A percentile compares a stretch with the other conserved stretches of the same genome.
Evolutionary conservation across 2,329 filamentous ascomycete genomes (phyloP).

Genomic region (Cucurbitaria berberidis): DNA sequence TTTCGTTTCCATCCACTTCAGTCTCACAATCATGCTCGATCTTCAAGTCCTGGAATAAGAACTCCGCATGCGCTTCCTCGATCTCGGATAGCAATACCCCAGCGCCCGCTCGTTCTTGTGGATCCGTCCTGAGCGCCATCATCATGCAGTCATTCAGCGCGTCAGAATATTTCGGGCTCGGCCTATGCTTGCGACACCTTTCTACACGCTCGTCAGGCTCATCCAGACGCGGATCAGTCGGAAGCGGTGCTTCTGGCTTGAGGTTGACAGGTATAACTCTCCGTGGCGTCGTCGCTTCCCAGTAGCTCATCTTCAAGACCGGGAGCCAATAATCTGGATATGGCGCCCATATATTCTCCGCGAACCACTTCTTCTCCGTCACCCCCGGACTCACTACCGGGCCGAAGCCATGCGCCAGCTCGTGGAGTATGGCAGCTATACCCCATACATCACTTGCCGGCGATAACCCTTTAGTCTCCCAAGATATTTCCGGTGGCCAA

Average conservation of each 20-base stretch:
- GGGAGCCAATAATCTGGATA: slow-evolving; percentile 3
- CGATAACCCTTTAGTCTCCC: slow-evolving; percentile 14
- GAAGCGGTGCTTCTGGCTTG: background rate
- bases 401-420: slow-evolving; percentile 22
- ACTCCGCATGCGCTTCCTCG: background rate
- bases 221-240: background rate
- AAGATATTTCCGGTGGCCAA: slow-evolving; percentile 32
- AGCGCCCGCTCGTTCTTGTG: slow-evolving; percentile 10
- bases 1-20: background rate
- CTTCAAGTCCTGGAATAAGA: background rate
- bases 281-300: slow-evolving; percentile 11
- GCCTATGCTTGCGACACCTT: slow-evolving; percentile 4
- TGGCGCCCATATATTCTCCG: background rate
- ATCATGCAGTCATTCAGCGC: slow-evolving; percentile 23
- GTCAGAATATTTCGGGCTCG: slow-evolving; percentile 22
- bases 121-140: slow-evolving; percentile 15
- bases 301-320: slow-evolving; percentile 9
- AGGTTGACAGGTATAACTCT: slow-evolving; percentile 21
- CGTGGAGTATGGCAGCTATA: slow-evolving; percentile 31
- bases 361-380: slow-evolving; percentile 3
- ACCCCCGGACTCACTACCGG: slow-evolving; percentile 15
- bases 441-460: slow-evolving; percentile 35
- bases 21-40: background rate
- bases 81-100: background rate
- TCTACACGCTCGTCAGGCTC: slow-evolving; percentile 1